A percentile compares a stretch with the other conserved stretches of the same genome.
These are phyloP conservation scores for Cladosporium halotolerans DNA, from an alignment of 2,329 filamentous ascomycete species.

Conservation along the genomic window DNA sequence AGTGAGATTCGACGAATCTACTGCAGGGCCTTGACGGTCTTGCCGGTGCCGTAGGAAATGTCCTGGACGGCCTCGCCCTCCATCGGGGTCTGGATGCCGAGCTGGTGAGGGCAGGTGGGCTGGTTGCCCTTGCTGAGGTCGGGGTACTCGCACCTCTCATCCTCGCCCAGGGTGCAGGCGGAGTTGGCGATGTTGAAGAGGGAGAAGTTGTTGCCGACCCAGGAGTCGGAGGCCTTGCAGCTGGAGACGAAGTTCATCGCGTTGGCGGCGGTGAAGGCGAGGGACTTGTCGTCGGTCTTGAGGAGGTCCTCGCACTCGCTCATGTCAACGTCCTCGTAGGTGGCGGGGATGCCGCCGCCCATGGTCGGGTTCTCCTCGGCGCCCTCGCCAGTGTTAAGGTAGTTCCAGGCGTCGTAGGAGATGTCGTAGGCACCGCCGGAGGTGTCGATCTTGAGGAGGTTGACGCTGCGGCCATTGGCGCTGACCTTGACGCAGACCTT, in stretches of 20 bases:
- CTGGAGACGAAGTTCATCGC: constrained; percentile 50
- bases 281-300: constrained; percentile 37
- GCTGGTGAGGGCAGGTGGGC: constrained; percentile 22
- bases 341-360: constrained; percentile 49
- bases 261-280: constrained; percentile 52
- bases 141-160: constrained; percentile 24
- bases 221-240: constrained; percentile 44
- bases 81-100: constrained; percentile 22
- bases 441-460: constrained; percentile 54
- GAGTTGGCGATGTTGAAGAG: constrained; percentile 47
- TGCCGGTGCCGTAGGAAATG: constrained; percentile 25
- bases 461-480: constrained; percentile 44
- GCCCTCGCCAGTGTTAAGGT: constrained; percentile 46
- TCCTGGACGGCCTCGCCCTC: constrained; percentile 17
- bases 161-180: constrained; percentile 25
- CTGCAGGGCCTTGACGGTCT: constrained; percentile 12
- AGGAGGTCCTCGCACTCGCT: constrained; percentile 48
- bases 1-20: neutral
- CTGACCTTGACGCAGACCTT: constrained; percentile 52
- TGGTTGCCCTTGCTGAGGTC: constrained; percentile 26
- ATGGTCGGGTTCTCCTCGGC: constrained; percentile 41
- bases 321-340: constrained; percentile 45
- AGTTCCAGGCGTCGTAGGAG: constrained; percentile 58
- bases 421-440: constrained; percentile 54
- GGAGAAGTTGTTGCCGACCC: constrained; percentile 48